Evolutionary conservation across 176 grass and related monocot species (phyloP), one percentile per base, ranked within the genome.

Genomic region (Pontederia crassipes): DNA sequence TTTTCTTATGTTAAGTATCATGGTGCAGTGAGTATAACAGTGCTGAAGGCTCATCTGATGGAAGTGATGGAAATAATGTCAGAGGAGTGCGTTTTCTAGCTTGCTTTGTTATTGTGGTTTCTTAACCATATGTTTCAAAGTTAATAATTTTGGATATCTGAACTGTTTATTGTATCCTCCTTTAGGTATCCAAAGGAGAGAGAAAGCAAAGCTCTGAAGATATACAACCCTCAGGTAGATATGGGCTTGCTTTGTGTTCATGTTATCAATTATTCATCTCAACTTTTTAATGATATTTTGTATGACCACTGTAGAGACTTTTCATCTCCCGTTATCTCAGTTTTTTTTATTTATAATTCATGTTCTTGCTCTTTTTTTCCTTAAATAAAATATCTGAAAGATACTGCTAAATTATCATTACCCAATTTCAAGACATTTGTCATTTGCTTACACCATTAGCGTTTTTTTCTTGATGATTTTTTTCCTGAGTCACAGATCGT

Each of bases 41-140:
- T 72, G 49, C 79, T 64, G 90, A 84, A 74, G 86, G 83, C 56
- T 95, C 83, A 8, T 76, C 79, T 62, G 72, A 84, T 72, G 80
- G 71, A 82, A 65, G 62, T 65, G 62, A 65, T 65, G 62, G 46
- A 50, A 81, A 65, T 59, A 72, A 82, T 69, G 61, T 61, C 50
- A 45, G 48, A 49, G 68, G 73, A 69, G 80, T 82, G 77, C 45
- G 57, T 52, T 12, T 66, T 35, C 52, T 70, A 46, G 26, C 17
- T 64, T 70, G 64, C 83, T 64, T 4, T 71, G 10, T 72, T 59
- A 56, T 56, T 11, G 14, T 58, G 9, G 8, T 15, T 16, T 59
- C 10, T 49, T 13, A 12, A 50, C 49, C 18, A 12, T 12, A 40
- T 40, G 32, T 40, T 40, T 40, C 4, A 40, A 40, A 40, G 32